A percentile compares a stretch with the other conserved stretches of the same genome.
Evolutionary conservation across 305 asterid species (phyloP).

Genomic region (Plantago rigida): DNA sequence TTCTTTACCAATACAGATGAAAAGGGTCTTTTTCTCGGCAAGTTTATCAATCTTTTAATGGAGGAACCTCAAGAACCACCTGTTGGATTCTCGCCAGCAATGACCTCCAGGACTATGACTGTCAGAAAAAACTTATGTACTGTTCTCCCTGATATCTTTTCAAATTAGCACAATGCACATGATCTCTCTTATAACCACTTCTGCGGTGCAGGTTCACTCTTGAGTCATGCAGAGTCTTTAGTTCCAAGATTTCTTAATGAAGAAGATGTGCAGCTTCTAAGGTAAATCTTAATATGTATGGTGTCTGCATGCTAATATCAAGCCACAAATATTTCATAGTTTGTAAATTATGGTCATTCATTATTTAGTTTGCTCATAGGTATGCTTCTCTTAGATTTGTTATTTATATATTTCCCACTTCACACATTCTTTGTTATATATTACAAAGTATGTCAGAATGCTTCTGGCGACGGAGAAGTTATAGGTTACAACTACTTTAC

Average conservation of each 20-base stretch:
- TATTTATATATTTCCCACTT: no score
- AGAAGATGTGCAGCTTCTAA: slow-evolving; percentile 83
- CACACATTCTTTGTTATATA: no score
- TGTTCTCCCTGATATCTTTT: slow-evolving; percentile 23
- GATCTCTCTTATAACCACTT: slow-evolving; percentile 24
- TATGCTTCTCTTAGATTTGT: background rate
- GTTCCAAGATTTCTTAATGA: slow-evolving; percentile 74
- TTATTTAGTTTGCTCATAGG: background rate
- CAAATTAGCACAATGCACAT: slow-evolving; percentile 10
- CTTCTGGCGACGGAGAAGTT: no score
- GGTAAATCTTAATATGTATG: slow-evolving; percentile 40
- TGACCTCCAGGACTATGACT: slow-evolving; percentile 38
- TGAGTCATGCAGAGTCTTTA: slow-evolving; percentile 86
- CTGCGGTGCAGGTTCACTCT: slow-evolving; percentile 57
- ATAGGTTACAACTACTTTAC: no score
- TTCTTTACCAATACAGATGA: slow-evolving; percentile 56
- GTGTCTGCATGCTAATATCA: slow-evolving; percentile 17
- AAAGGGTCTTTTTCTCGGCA: slow-evolving; percentile 82
- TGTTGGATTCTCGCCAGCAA: slow-evolving; percentile 39
- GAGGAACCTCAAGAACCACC: slow-evolving; percentile 40
- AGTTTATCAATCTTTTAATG: slow-evolving; percentile 62
- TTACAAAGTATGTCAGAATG: no score
- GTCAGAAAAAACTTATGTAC: slow-evolving; percentile 65
- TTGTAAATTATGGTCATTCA: slow-evolving; percentile 1
- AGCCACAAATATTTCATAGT: background rate